These are phyloP conservation scores for Lavandula angustifolia DNA, from an alignment of 257 asterid genomes.

Conservation along the genomic window DNA sequence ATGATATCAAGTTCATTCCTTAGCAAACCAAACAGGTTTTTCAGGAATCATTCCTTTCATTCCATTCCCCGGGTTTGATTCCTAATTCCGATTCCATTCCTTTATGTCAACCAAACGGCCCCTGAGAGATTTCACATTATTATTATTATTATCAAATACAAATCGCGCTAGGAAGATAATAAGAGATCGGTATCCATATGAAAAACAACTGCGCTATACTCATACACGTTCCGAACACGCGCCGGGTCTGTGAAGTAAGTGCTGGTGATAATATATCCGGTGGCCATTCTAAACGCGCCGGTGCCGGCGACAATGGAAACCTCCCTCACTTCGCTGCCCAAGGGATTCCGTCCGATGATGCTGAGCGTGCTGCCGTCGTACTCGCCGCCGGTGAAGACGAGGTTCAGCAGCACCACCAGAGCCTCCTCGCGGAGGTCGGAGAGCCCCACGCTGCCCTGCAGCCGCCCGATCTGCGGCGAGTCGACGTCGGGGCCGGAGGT, in stretches of 20 bases:
- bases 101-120: too few species aligned
- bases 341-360: conserved; percentile 36
- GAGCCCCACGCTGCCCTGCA: conserved; percentile 37
- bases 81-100: too few species aligned
- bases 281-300: conserved; percentile 40
- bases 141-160: too few species aligned
- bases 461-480: conserved; percentile 35
- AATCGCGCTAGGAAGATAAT: not conserved
- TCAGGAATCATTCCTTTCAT: too few species aligned
- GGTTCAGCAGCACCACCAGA: conserved; percentile 33
- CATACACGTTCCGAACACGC: conserved; percentile 11
- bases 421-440: conserved; percentile 36
- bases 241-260: conserved; percentile 26
- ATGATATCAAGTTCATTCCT: too few species aligned
- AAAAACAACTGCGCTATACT: conserved; percentile 20
- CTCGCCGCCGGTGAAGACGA: conserved; percentile 35
- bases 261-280: conserved; percentile 29
- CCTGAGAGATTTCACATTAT: too few species aligned
- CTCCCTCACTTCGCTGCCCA: conserved; percentile 20
- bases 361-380: conserved; percentile 40
- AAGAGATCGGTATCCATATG: not conserved
- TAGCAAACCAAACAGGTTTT: too few species aligned
- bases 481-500: conserved; percentile 28
- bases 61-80: too few species aligned
- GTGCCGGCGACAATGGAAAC: conserved; percentile 44